Percentiles rank a stretch among this genome's conserved stretches.
phyloP scores from a whole-genome alignment of 768 basidiomycete species.

The Lactarius akahatsu region DNA sequence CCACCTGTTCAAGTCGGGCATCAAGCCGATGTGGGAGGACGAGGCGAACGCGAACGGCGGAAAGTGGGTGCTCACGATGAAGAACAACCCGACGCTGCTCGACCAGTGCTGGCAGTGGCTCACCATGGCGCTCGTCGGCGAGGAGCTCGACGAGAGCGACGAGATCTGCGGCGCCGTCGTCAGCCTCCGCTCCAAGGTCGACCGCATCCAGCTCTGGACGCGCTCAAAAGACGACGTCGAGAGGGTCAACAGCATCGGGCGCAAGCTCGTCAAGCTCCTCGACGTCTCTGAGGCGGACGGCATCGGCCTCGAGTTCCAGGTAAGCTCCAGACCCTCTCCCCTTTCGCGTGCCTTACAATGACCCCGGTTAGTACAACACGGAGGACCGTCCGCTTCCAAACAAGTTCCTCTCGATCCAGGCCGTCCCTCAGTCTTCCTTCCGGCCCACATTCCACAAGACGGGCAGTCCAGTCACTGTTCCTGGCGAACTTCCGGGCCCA shows the following conservation, averaged over 20 bases:
- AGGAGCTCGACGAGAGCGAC: constrained; percentile 67
- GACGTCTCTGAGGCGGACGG: constrained; percentile 82
- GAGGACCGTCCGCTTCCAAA: constrained; percentile 79
- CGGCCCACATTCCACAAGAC: constrained; percentile 60
- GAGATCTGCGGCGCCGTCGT: constrained; percentile 86
- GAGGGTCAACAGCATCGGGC: constrained; percentile 79
- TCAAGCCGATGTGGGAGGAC: constrained; percentile 98
- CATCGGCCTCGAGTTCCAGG: constrained; percentile 90
- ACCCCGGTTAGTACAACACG: constrained; percentile 65
- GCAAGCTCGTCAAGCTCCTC: constrained; percentile 76
- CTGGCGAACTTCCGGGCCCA: constrained; percentile 33
- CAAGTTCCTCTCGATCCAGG: constrained; percentile 79
- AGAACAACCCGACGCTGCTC: constrained; percentile 71
- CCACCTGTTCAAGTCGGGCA: constrained; percentile 91
- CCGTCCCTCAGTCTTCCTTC: constrained; percentile 64
- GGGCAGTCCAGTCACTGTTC: constrained; percentile 34
- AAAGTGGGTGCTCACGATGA: constrained; percentile 95
- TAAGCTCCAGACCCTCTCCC: constrained; percentile 36
- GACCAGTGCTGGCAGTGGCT: constrained; percentile 91
- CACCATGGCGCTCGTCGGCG: constrained; percentile 87
- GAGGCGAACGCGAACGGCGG: constrained; percentile 88
- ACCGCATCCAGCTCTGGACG: constrained; percentile 91
- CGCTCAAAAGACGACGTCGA: constrained; percentile 84
- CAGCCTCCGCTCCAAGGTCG: constrained; percentile 80
- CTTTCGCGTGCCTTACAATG: neutral